Evolutionary conservation across 2,329 filamentous ascomycete species (phyloP), one percentile per base, ranked within the genome.

Genomic region (Endoconidiophora laricicola): DNA sequence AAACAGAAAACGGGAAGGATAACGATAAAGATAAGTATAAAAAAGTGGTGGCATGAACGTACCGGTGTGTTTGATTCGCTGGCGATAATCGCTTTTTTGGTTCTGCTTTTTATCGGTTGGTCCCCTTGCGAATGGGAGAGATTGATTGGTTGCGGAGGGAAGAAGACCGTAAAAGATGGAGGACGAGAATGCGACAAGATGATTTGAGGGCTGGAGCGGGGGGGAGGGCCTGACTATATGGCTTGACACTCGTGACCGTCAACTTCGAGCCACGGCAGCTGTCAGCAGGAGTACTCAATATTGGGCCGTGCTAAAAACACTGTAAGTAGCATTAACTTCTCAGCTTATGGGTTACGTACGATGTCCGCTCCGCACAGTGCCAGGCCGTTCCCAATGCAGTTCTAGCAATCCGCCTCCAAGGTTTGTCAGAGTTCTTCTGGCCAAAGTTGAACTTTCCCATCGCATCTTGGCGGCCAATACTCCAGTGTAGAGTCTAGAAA

Each of bases 131-230:
- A 53, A 52, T 57, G 59, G 58, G 58, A 59, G 58, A 61, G 59
- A 61, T 60, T 70, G 69, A 72, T 72, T 72, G 70, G 69, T 66
- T 65, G 65, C 68, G 63, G 60, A 62, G 65, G 62, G 60, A 61
- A 62, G 65, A 61, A 60, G 63, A 61, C 63, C 65, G 33, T 37
- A 63, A 58, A 61, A 59, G 59, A 61, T 60, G 59, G 61, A 61
- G 59, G 59, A 66, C 67, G 58, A 57, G 62, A 65, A 67, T 68
- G 62, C 63, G 62, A 66, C 63, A 63, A 68, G 63, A 61, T 72
- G 69, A 72, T 71, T 72, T 71, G 70, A 71, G 66, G 66, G 67
- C 47, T 49, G 37, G 47, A 41, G 51, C 47, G 47, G 51, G 51
- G 50, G 50, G 51, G 40, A 40, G 44, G 46, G 44, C 47, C 48